These are phyloP conservation scores for Ammopiptanthus mongolicus DNA, from an alignment of 306 rosid species.

Conservation along the genomic window DNA sequence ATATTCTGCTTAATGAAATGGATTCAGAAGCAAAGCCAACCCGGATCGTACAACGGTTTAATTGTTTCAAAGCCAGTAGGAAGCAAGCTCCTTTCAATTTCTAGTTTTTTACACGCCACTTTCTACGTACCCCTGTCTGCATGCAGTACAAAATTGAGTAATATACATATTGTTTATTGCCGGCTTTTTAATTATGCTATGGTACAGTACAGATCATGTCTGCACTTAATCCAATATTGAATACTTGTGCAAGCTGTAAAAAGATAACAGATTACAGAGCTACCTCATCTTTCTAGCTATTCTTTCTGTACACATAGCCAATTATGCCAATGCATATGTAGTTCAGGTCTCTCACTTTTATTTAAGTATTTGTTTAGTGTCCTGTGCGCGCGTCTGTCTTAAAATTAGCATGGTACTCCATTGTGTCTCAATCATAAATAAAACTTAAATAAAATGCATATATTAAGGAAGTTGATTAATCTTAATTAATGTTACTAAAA, in stretches of 20 bases:
- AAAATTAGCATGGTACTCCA: too few species aligned
- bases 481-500: too few species aligned
- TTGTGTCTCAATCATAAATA: too few species aligned
- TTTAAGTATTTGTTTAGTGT: constrained; percentile 11
- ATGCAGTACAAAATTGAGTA: neutral
- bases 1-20: constrained; percentile 10
- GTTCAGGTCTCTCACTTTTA: neutral
- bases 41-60: neutral
- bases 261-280: neutral
- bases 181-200: neutral
- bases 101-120: neutral
- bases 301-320: neutral
- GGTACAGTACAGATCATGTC: constrained; percentile 11
- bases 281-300: constrained; percentile 14
- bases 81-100: neutral
- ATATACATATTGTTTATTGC: neutral
- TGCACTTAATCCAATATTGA: constrained; percentile 16
- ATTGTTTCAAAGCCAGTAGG: neutral
- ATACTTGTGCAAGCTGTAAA: constrained; percentile 15
- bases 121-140: neutral
- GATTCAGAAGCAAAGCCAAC: constrained; percentile 27
- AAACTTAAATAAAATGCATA: too few species aligned
- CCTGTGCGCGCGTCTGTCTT: constrained; percentile 13
- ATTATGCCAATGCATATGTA: neutral
- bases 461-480: too few species aligned